phyloP scores from a whole-genome alignment of 78 protist species.

The Emiliania huxleyi region DNA sequence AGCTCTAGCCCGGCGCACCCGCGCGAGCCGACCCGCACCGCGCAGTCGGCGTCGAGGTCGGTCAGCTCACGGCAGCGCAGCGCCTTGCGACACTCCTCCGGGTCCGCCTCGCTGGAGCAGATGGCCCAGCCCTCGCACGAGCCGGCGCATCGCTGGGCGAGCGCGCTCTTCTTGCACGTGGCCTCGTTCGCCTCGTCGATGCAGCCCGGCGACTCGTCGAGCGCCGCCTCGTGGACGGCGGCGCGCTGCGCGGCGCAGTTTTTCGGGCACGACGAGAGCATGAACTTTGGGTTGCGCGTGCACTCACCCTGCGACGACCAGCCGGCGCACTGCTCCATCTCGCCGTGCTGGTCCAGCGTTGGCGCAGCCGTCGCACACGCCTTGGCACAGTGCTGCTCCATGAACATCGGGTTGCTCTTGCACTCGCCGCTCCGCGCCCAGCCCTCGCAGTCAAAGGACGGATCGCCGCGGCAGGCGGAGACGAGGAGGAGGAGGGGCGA shows the following conservation, averaged over 20 bases:
- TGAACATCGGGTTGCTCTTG: background rate
- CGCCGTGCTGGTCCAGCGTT: background rate
- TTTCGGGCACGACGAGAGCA: background rate
- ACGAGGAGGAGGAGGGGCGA: no score
- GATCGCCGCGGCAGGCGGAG: no score
- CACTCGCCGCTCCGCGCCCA: background rate
- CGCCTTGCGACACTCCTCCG: background rate
- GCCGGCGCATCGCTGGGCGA: background rate
- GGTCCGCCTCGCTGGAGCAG: background rate
- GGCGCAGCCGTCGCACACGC: background rate
- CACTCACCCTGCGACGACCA: background rate
- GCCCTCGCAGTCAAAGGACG: no score
- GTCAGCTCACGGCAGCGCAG: conserved; percentile 21
- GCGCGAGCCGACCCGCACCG: background rate
- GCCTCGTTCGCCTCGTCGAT: background rate
- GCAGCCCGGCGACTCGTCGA: background rate
- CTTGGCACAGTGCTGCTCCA: background rate
- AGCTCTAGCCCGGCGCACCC: background rate
- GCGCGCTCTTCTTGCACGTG: background rate
- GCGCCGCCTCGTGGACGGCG: background rate
- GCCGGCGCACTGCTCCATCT: conserved; percentile 9
- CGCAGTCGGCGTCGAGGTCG: background rate
- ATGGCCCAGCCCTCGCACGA: background rate
- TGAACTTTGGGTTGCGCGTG: conserved; percentile 19
- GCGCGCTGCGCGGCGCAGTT: conserved; percentile 3